These are phyloP conservation scores for Tetradesmus obliquus DNA, from an alignment of 139 green algal genomes.

Conservation along the genomic window DNA sequence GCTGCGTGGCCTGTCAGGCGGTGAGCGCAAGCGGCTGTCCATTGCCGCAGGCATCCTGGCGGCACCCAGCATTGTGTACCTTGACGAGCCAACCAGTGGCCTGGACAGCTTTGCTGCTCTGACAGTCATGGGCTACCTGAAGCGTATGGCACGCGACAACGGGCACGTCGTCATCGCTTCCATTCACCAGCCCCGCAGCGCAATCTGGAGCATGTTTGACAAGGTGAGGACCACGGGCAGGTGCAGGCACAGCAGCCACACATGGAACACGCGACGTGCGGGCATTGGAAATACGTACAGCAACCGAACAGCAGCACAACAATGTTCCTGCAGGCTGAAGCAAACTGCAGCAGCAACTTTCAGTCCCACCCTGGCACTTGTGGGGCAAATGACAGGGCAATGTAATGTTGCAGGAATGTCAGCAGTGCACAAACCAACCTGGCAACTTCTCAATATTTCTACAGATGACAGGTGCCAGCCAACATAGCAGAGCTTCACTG, in stretches of 20 bases:
- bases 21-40: conserved; percentile 90
- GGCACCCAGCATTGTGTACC: conserved; percentile 67
- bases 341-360: not conserved
- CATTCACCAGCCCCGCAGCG: conserved; percentile 86
- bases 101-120: conserved; percentile 82
- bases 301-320: too few species aligned
- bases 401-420: too few species aligned
- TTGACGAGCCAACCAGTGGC: conserved; percentile 87
- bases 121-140: conserved; percentile 61
- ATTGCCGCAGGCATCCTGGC: conserved; percentile 84
- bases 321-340: too few species aligned
- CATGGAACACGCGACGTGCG: not conserved
- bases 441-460: too few species aligned
- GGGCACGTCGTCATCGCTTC: conserved; percentile 78
- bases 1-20: conserved; percentile 77
- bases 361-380: too few species aligned
- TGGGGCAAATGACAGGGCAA: too few species aligned
- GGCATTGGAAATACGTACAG: not conserved
- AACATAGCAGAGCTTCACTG: too few species aligned
- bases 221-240: conserved; percentile 11
- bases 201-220: conserved; percentile 90
- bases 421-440: too few species aligned
- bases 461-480: too few species aligned
- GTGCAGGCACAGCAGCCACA: not conserved
- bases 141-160: conserved; percentile 68